Conservation (phyloP, 805 yeast genomes). For the Starmera amethionina region DNA sequence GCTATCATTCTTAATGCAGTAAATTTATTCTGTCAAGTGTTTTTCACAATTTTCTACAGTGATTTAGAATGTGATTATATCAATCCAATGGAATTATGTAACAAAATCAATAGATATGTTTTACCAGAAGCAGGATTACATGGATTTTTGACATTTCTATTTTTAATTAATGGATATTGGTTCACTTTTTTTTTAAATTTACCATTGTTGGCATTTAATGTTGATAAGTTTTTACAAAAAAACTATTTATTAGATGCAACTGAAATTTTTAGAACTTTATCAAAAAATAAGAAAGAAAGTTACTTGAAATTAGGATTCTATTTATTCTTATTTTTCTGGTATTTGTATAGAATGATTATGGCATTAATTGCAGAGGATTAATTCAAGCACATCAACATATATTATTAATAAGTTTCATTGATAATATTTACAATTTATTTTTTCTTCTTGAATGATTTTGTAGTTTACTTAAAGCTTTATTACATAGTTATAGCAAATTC, state of each 20-base stretch:
- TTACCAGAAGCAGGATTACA: slow-evolving; percentile 87
- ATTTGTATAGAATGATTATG: slow-evolving; percentile 92
- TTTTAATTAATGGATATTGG: slow-evolving; percentile 89
- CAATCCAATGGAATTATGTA: slow-evolving; percentile 94
- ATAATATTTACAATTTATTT: not conserved
- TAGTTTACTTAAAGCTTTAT: not conserved
- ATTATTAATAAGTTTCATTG: not conserved
- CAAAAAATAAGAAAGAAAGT: slow-evolving; percentile 87
- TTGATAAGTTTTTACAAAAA: slow-evolving; percentile 67
- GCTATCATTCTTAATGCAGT: slow-evolving; percentile 82
- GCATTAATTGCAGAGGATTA: slow-evolving; percentile 51
- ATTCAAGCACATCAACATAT: not conserved
- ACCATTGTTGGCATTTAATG: slow-evolving; percentile 80
- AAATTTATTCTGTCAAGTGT: slow-evolving; percentile 85
- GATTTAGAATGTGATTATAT: slow-evolving; percentile 95
- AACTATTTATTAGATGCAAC: slow-evolving; percentile 91
- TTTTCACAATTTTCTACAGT: slow-evolving; percentile 90
- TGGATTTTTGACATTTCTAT: slow-evolving; percentile 55
- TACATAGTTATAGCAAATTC: not conserved
- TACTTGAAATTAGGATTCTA: slow-evolving; percentile 88
- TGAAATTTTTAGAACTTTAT: slow-evolving; percentile 89
- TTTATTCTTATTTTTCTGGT: slow-evolving; percentile 86
- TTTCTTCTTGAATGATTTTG: slow-evolving; percentile 13
- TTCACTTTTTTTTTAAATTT: slow-evolving; percentile 72
- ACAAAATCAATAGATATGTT: slow-evolving; percentile 80